phyloP scores from a whole-genome alignment of 495 filamentous ascomycete genomes.

The Penicillium pulvis region DNA sequence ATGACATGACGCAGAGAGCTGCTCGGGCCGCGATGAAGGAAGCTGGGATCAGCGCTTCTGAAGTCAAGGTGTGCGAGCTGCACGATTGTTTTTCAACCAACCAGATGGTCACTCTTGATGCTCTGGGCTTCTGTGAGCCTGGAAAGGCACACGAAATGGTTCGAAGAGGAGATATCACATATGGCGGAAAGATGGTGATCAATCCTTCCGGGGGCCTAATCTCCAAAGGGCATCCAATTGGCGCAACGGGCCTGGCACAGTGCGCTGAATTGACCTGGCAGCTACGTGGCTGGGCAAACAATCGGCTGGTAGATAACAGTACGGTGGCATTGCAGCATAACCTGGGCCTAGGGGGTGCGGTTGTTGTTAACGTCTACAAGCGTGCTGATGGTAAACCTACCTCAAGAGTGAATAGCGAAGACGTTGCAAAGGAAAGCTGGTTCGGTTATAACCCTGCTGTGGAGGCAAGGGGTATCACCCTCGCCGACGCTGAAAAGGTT shows the following conservation, averaged over 20 bases:
- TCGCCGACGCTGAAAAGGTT: background rate
- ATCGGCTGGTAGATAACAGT: background rate
- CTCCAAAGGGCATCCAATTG: background rate
- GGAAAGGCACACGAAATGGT: background rate
- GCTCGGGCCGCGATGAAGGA: background rate
- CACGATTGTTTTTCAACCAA: background rate
- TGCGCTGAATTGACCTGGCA: background rate
- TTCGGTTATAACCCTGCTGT: background rate
- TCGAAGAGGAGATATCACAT: background rate
- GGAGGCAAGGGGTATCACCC: background rate
- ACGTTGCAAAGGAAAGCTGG: background rate
- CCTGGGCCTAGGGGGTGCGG: background rate
- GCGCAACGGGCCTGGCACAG: background rate
- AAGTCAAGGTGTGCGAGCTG: background rate
- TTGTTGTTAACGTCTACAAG: background rate
- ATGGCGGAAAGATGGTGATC: background rate
- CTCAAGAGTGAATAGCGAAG: background rate
- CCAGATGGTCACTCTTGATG: background rate
- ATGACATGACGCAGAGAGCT: background rate
- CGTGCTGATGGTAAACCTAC: background rate
- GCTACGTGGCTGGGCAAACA: background rate
- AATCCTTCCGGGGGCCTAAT: background rate
- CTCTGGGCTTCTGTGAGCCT: background rate
- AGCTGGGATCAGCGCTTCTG: background rate
- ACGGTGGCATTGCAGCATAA: background rate